Base-by-base conservation (phyloP, 805 yeast genomes). In the Jamesozyma piceae region DNA sequence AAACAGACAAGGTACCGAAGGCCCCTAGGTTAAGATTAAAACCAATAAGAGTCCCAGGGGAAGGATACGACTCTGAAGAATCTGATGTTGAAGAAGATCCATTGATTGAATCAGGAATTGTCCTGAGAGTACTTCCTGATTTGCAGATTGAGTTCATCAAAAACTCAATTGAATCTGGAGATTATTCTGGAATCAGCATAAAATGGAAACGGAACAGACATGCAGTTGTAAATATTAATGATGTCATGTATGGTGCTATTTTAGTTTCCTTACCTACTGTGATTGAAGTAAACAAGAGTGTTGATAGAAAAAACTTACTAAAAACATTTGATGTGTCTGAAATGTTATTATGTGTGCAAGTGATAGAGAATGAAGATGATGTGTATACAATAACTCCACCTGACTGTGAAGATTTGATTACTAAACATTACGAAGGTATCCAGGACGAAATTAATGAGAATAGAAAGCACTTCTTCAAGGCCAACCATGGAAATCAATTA, bases 61-160 rank as follows among this genome's bases (percentile, higher is more conserved):
- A 90, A 53, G 97, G 97, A 1, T 90, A 90, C 62, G 98, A 90
- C 57, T 82, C 95, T 2, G 97, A 90, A 54, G 97, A 95, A 17
- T 95, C 96, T 0, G 97, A 90, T 50, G 68, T 86, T 21, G 98
- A 92, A 58, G 96, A 88, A 46, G 97, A 92, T 56, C 97, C 98
- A 1, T 65, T 87, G 47, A 68, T 87, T 8, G 97, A 92, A 56
- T 95, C 86, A 50, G 95, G 92, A 0, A 71, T 92, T 1, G 70
- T 88, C 1, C 60, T 92, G 35, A 71, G 98, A 42, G 78, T 90
- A 65, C 49, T 80, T n/a, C 71, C 72, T 1, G 67, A 71, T 29
- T 66, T 74, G 4, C 62, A 58, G 37, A 55, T 61, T 3, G 95
- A 85, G 43, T 77, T 75, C 46, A 75, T 90, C 9, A 77, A 82